Evolutionary conservation across 306 rosid genomes (phyloP).

Genomic region (Malus fusca): DNA sequence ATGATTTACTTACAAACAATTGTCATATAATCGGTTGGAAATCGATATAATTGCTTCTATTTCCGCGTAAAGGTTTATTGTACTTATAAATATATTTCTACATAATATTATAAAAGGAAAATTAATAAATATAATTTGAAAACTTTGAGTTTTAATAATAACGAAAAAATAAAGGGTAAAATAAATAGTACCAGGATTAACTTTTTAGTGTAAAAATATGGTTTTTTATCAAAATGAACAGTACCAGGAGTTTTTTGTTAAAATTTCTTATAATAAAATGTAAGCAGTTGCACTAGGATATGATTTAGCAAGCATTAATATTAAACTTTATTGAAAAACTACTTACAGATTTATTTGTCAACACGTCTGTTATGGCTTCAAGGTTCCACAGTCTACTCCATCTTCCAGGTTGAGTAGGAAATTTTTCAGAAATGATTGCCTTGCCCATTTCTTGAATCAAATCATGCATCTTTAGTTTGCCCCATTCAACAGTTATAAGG

Average conservation of each 20-base stretch:
- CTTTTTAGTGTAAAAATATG: too few relatives aligned
- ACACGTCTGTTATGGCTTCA: background rate
- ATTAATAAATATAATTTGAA: background rate
- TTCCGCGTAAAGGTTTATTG: background rate
- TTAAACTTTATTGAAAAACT: background rate
- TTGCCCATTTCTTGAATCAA: constrained; percentile 36
- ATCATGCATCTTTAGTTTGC: constrained; percentile 16
- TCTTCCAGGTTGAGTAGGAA: background rate
- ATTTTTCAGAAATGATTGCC: constrained; percentile 19
- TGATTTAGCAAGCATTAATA: background rate
- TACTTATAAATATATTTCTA: background rate
- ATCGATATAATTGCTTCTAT: background rate
- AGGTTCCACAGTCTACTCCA: background rate
- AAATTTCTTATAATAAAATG: too few relatives aligned
- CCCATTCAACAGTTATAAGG: constrained; percentile 5
- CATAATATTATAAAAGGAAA: background rate
- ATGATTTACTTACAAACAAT: too few relatives aligned
- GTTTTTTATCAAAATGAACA: too few relatives aligned
- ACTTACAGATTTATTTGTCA: background rate
- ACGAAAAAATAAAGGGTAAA: too few relatives aligned
- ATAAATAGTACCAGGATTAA: too few relatives aligned
- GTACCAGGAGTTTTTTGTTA: too few relatives aligned
- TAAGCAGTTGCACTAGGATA: too few relatives aligned
- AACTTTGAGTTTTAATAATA: too few relatives aligned
- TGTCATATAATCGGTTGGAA: too few relatives aligned